Evolutionary conservation across 208 protist genomes (phyloP).

Genomic region (Wallacemonas sp.): DNA sequence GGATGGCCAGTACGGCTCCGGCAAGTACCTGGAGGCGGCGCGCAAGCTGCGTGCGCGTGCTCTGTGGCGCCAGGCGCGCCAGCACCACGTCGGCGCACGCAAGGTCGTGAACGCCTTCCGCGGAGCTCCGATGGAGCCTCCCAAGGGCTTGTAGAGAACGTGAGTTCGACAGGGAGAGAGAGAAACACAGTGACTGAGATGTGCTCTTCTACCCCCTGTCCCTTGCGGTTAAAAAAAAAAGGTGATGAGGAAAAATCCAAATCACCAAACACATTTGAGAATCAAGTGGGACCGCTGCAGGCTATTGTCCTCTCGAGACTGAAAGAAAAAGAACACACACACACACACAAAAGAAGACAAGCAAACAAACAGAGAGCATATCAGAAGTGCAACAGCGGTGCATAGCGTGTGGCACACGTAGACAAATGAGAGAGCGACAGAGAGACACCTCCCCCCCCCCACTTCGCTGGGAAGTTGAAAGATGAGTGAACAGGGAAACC

Average conservation of each 20-base stretch:
- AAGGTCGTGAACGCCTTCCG: constrained; percentile 66
- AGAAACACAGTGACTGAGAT: no score
- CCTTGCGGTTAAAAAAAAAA: no score
- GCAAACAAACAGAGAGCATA: neutral
- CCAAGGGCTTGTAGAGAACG: constrained; percentile 9
- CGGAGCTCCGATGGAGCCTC: constrained; percentile 32
- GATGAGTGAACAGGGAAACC: no score
- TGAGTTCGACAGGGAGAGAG: no score
- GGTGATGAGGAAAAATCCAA: no score
- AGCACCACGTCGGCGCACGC: constrained; percentile 58
- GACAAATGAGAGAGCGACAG: constrained; percentile 7
- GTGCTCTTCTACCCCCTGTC: no score
- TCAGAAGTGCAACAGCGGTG: no score
- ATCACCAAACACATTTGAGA: no score
- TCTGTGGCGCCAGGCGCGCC: constrained; percentile 62
- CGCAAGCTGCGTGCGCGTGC: constrained; percentile 49
- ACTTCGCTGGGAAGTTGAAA: no score
- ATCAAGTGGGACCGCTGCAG: no score
- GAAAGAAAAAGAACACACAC: neutral
- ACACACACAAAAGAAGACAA: neutral
- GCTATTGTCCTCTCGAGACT: no score
- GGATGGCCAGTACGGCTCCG: constrained; percentile 23
- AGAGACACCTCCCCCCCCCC: neutral
- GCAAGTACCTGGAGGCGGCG: constrained; percentile 49
- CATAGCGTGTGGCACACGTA: neutral